Evolutionary conservation across 2,329 filamentous ascomycete species (phyloP).

Genomic region (Geoglossum cookeanum): DNA sequence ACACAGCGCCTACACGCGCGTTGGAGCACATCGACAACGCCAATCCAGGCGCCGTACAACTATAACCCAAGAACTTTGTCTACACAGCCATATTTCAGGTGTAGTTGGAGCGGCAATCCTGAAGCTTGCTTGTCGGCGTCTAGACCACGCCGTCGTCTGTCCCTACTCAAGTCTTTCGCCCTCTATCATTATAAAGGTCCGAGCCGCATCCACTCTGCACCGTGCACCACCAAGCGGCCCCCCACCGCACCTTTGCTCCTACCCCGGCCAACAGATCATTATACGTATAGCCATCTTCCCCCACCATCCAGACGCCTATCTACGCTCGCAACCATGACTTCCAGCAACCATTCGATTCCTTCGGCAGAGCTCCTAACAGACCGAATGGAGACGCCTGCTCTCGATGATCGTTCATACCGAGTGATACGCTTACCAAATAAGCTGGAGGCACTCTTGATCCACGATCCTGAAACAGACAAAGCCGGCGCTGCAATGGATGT

Average conservation of each 20-base stretch:
- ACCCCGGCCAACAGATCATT: not conserved
- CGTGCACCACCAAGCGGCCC: not conserved
- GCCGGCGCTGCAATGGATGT: conserved; percentile 89
- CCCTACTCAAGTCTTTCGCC: not conserved
- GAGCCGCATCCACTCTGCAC: not conserved
- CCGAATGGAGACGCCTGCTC: conserved; percentile 57
- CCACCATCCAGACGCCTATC: not conserved
- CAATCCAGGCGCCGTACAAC: not conserved
- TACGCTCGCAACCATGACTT: not conserved
- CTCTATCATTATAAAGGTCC: not conserved
- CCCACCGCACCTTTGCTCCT: not conserved
- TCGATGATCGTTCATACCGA: conserved; percentile 74
- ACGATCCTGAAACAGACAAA: conserved; percentile 91
- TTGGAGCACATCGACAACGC: not conserved
- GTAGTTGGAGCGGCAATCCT: not conserved
- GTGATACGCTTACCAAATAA: conserved; percentile 73
- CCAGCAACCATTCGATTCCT: not conserved
- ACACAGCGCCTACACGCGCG: not conserved
- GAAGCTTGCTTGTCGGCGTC: not conserved
- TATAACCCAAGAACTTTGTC: not conserved
- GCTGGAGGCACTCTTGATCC: conserved; percentile 78
- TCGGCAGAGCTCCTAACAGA: conserved; percentile 37
- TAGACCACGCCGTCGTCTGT: not conserved
- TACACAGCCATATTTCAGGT: not conserved
- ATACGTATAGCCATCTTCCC: not conserved